phyloP scores from a whole-genome alignment of 345 rosid genomes.

The Pugionium dolabratum region DNA sequence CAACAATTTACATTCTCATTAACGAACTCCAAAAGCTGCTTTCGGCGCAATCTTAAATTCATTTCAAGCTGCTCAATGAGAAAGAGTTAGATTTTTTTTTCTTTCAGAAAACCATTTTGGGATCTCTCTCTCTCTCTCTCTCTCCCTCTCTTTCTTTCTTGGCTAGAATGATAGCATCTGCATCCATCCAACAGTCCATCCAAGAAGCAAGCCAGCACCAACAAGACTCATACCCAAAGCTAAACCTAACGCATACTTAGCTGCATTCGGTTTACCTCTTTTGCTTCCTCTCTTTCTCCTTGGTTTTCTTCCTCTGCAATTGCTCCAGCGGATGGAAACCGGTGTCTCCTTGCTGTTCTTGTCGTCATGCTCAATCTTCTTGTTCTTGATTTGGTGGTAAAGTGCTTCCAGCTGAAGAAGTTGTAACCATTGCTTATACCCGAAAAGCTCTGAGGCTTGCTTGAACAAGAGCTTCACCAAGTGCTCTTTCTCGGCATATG shows the following conservation, averaged over 20 bases:
- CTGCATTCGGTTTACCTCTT: slow-evolving; percentile 32
- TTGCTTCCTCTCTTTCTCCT: slow-evolving; percentile 41
- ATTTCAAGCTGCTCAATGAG: slow-evolving; percentile 18
- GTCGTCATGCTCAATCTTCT: slow-evolving; percentile 33
- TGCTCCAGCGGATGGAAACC: slow-evolving; percentile 52
- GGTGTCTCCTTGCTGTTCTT: slow-evolving; percentile 53
- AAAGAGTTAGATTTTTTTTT: not conserved
- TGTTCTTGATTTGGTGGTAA: slow-evolving; percentile 60
- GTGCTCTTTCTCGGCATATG: slow-evolving; percentile 78
- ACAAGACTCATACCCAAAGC: slow-evolving; percentile 86
- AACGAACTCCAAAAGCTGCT: slow-evolving; percentile 13
- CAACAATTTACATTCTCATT: slow-evolving; percentile 21
- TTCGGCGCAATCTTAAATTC: slow-evolving; percentile 16
- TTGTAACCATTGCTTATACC: slow-evolving; percentile 89
- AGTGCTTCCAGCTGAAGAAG: slow-evolving; percentile 78
- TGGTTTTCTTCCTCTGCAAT: slow-evolving; percentile 46
- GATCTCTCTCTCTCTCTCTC: too few relatives aligned
- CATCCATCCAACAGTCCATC: slow-evolving; percentile 99
- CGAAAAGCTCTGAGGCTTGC: slow-evolving; percentile 95
- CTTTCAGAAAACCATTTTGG: too few relatives aligned
- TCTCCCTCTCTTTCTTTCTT: slow-evolving; percentile 1
- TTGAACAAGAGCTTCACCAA: slow-evolving; percentile 72
- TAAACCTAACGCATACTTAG: slow-evolving; percentile 58
- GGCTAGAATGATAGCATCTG: slow-evolving; percentile 69
- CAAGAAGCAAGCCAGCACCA: slow-evolving; percentile 90